Evolutionary conservation across 495 filamentous ascomycete genomes (phyloP).

Genomic region (Opeltia flavorubescens): DNA sequence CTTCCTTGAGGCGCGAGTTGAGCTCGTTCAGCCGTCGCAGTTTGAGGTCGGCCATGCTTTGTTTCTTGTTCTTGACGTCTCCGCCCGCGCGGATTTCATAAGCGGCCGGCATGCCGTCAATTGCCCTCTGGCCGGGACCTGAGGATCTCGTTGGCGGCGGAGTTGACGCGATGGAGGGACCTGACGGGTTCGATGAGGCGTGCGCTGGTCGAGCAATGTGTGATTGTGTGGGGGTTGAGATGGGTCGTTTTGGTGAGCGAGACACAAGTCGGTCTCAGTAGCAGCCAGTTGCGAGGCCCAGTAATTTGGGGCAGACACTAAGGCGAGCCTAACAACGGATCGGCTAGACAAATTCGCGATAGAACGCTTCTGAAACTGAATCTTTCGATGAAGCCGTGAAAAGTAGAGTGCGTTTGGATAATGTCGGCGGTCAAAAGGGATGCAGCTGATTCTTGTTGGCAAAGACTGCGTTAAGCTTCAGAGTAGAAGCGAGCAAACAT

Average conservation of each 20-base stretch:
- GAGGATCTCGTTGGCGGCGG: slow-evolving; percentile 20
- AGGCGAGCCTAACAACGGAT: too few relatives aligned
- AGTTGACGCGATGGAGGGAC: not conserved
- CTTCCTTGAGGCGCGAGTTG: slow-evolving; percentile 85
- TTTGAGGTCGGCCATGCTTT: slow-evolving; percentile 97
- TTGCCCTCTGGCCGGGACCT: slow-evolving; percentile 24
- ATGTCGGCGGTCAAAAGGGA: too few relatives aligned
- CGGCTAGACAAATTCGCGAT: not conserved
- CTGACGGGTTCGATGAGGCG: not conserved
- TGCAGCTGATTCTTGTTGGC: too few relatives aligned
- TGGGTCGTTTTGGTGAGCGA: not conserved
- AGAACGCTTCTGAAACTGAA: not conserved
- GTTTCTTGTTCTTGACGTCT: slow-evolving; percentile 89
- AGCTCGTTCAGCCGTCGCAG: slow-evolving; percentile 89
- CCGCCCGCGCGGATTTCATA: slow-evolving; percentile 45
- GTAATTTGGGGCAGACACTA: too few relatives aligned
- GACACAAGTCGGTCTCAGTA: too few relatives aligned
- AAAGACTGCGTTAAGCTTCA: too few relatives aligned
- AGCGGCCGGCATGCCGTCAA: slow-evolving; percentile 27
- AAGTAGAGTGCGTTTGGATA: too few relatives aligned
- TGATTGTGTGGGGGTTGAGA: not conserved
- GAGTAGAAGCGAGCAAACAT: too few relatives aligned
- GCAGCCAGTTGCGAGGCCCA: not conserved
- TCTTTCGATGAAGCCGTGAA: not conserved
- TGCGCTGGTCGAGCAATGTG: not conserved